phyloP scores from a whole-genome alignment of 306 rosid species.

The Casuarina cunninghamiana region DNA sequence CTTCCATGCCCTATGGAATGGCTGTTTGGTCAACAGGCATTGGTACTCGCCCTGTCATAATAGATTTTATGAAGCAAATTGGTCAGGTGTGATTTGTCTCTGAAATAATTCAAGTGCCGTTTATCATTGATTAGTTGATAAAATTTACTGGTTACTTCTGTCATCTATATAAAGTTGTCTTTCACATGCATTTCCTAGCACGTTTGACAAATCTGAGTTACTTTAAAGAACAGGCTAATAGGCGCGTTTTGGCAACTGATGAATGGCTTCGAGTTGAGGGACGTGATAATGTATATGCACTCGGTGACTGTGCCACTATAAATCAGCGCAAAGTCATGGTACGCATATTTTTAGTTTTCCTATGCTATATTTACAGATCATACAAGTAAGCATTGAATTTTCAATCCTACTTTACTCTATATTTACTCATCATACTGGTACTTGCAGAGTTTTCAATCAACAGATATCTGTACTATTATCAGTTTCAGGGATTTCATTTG shows the following conservation, averaged over 20 bases:
- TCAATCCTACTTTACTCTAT: neutral
- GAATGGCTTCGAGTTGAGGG: slow-evolving; percentile 99
- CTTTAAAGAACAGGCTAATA: slow-evolving; percentile 58
- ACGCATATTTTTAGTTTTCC: slow-evolving; percentile 6
- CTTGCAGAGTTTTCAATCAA: neutral
- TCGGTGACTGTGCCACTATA: slow-evolving; percentile 97
- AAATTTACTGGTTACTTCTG: neutral
- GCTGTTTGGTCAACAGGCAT: slow-evolving; percentile 98
- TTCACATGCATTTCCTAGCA: neutral
- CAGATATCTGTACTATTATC: slow-evolving; percentile 1
- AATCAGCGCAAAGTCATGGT: slow-evolving; percentile 99
- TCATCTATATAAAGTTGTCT: neutral
- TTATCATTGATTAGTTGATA: slow-evolving; percentile 13
- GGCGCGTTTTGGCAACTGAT: slow-evolving; percentile 95
- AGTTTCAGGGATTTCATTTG: neutral
- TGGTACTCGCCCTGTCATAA: slow-evolving; percentile 86
- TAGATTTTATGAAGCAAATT: slow-evolving; percentile 80
- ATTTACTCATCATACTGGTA: slow-evolving; percentile 12
- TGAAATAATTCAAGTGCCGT: slow-evolving; percentile 2
- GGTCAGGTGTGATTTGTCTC: slow-evolving; percentile 76
- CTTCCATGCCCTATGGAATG: slow-evolving; percentile 84
- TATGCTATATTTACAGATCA: slow-evolving; percentile 17
- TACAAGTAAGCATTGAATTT: neutral
- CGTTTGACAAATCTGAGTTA: neutral
- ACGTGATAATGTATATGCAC: slow-evolving; percentile 71